phyloP scores from a whole-genome alignment of 176 grass and related monocot species.

The Pontederia crassipes region DNA sequence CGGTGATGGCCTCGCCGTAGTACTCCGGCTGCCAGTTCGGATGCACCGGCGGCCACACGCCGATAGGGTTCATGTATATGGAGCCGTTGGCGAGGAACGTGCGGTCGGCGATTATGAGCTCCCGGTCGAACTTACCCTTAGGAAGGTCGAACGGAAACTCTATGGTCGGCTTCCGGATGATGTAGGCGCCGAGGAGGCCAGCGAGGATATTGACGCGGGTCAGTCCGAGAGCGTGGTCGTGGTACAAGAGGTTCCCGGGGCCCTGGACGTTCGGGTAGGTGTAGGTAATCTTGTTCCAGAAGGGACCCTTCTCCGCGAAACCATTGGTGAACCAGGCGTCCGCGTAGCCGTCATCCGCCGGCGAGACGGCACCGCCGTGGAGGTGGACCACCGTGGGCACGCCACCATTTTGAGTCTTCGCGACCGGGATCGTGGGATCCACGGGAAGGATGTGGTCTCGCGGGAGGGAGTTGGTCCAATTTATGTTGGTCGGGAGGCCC shows the following conservation, averaged over 20 bases:
- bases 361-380: constrained; percentile 70
- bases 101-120: constrained; percentile 52
- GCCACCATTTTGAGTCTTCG: constrained; percentile 18
- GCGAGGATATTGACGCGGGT: constrained; percentile 72
- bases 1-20: constrained; percentile 45
- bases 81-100: constrained; percentile 36
- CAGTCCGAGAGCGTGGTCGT: constrained; percentile 68
- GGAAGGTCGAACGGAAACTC: constrained; percentile 33
- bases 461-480: constrained; percentile 64
- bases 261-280: constrained; percentile 58
- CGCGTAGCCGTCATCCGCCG: constrained; percentile 54
- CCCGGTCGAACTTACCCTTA: constrained; percentile 29
- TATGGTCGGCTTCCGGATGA: constrained; percentile 10
- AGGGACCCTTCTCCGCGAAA: constrained; percentile 24
- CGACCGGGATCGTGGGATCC: constrained; percentile 31
- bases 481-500: constrained; percentile 43
- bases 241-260: constrained; percentile 63
- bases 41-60: constrained; percentile 48
- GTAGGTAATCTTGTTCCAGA: constrained; percentile 24
- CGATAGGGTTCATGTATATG: constrained; percentile 58
- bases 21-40: constrained; percentile 91
- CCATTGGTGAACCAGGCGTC: constrained; percentile 59
- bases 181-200: constrained; percentile 63
- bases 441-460: constrained; percentile 42
- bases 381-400: constrained; percentile 74